These are phyloP conservation scores for Hebeloma cylindrosporum DNA, from an alignment of 768 basidiomycete species.

Conservation along the genomic window DNA sequence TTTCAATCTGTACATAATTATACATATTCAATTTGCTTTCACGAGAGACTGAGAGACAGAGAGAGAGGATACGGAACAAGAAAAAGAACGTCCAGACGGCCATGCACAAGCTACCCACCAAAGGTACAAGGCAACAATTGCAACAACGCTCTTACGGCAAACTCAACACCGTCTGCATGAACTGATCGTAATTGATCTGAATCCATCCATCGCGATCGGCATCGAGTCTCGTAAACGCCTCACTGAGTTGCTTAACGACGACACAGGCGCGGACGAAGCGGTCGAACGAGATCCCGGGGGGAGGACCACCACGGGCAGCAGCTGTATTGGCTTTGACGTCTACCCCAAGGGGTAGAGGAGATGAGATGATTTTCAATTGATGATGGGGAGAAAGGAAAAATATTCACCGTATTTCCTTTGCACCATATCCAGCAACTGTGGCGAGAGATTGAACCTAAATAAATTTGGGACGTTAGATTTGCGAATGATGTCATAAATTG, in stretches of 20 bases:
- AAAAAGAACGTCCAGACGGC: no score
- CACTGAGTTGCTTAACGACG: constrained; percentile 73
- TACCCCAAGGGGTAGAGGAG: constrained; percentile 37
- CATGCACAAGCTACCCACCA: no score
- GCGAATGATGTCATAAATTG: not conserved
- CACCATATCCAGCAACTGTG: constrained; percentile 61
- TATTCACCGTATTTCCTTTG: constrained; percentile 77
- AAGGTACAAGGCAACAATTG: no score
- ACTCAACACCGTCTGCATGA: constrained; percentile 66
- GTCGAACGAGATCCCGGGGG: constrained; percentile 75
- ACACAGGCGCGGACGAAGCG: constrained; percentile 88
- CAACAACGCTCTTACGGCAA: constrained; percentile 52
- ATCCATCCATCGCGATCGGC: constrained; percentile 69
- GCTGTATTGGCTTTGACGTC: constrained; percentile 56
- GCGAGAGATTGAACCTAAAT: constrained; percentile 63
- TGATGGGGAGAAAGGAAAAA: not conserved
- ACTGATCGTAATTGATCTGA: constrained; percentile 70
- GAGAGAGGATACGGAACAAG: no score
- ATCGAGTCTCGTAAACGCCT: constrained; percentile 67
- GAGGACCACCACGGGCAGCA: constrained; percentile 29
- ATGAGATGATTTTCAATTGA: constrained; percentile 25
- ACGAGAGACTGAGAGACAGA: no score
- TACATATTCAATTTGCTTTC: no score
- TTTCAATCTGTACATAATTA: no score
- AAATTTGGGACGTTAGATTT: not conserved